Evolutionary conservation across 257 asterid species (phyloP).

Genomic region (Fraxinus excelsior): DNA sequence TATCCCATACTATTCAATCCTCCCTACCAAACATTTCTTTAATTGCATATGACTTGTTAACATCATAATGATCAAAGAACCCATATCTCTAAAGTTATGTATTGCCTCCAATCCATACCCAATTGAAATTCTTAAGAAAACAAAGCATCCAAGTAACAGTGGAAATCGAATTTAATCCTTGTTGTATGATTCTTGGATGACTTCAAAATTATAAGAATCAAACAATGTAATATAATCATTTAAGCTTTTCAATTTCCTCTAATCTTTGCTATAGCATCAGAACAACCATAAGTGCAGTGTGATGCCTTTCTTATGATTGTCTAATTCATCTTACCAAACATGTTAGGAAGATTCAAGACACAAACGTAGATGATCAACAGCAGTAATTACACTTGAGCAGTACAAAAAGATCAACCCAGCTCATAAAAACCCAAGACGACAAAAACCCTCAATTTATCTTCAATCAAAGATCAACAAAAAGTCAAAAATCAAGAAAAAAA

Average conservation of each 20-base stretch:
- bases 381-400: neutral
- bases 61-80: neutral
- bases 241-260: too few species aligned
- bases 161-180: neutral
- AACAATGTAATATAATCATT: too few species aligned
- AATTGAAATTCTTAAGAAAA: neutral
- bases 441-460: constrained; percentile 29
- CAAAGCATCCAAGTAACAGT: neutral
- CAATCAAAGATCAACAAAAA: constrained; percentile 23
- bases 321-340: too few species aligned
- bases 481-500: constrained; percentile 42
- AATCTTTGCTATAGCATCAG: too few species aligned
- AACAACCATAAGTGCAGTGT: too few species aligned
- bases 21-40: neutral
- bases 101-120: neutral
- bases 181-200: neutral
- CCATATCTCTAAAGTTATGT: neutral
- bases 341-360: too few species aligned
- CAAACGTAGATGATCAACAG: too few species aligned
- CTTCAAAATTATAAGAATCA: neutral
- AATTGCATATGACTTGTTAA: neutral
- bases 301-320: too few species aligned
- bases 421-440: constrained; percentile 13
- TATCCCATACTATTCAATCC: neutral
- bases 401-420: constrained; percentile 6